Evolutionary conservation across 768 basidiomycete genomes (phyloP), one percentile per base, ranked within the genome.

Genomic region (Collybia sordida): DNA sequence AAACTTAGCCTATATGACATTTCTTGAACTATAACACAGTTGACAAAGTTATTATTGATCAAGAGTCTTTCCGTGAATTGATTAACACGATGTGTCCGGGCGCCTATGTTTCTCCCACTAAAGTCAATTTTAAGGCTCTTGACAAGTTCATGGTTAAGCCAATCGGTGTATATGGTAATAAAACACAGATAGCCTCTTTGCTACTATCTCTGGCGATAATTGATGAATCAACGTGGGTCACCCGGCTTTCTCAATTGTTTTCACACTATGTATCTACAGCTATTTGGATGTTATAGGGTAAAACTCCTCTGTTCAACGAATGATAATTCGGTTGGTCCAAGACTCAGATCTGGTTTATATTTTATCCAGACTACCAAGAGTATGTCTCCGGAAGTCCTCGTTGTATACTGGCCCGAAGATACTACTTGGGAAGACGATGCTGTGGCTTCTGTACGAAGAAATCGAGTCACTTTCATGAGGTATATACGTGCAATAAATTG

Each of bases 381-480:
- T 19, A 23, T 49, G 11, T 51, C 28, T 0, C 52, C 68, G 21
- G 58, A 67, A 19, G 43, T 78, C 6, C 81, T 78, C 43, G 70
- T 81, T 12, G 55, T 85, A 5, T 84, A 80, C 49, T 86, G 85
- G 84, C 83, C 83, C 0, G 81, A 86, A 51, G 70, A 79, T 24
- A 71, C 64, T 0, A 84, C 83, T 0, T 85, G 83, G 83, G 59
- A 77, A 27, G 81, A 83, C 58, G 63, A 68, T 12, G 74, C 79
- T 0, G 28, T 64, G 5, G 65, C 72, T 1, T 65, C 79, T 3
- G 72, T 80, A 42, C 58, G 69, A 23, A 72, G 76, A 2, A 85
- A 83, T 63, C 71, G 83, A 5, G 67, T 78, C 2, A 81, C 82
- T 0, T 85, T 85, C 55, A 83, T 85, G 80, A 65, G 83, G 83